Percentiles rank a stretch among this genome's conserved stretches.
phyloP scores from a whole-genome alignment of 2,329 filamentous ascomycete species.

The Talaromyces albobiverticillius region DNA sequence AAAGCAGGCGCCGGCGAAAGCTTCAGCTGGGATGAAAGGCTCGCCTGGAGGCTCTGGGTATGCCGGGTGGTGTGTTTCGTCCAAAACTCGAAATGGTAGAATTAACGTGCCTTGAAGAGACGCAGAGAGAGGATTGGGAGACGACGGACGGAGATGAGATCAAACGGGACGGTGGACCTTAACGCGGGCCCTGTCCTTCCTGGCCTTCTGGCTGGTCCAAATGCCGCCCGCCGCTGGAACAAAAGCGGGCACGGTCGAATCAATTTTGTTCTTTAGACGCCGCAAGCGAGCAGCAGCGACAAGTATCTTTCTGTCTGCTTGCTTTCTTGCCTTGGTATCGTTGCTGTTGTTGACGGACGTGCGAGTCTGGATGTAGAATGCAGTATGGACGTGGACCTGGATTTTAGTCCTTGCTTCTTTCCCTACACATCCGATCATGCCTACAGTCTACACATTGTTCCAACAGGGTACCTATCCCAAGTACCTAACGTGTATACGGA shows the following conservation, averaged over 20 bases:
- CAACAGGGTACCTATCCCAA: background rate
- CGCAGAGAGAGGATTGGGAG: slow-evolving; percentile 15
- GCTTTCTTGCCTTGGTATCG: too few species aligned
- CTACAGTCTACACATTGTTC: too few species aligned
- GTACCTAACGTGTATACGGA: too few species aligned
- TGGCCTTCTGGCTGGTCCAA: slow-evolving; percentile 36
- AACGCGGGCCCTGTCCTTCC: slow-evolving; percentile 29
- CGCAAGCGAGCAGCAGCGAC: slow-evolving; percentile 40
- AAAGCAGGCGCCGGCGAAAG: slow-evolving; percentile 8
- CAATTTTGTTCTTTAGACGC: slow-evolving; percentile 31
- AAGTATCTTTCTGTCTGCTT: too few species aligned
- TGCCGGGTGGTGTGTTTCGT: background rate
- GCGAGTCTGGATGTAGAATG: too few species aligned
- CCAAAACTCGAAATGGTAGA: background rate
- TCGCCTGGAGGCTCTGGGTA: background rate
- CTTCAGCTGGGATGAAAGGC: background rate
- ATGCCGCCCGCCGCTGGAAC: slow-evolving; percentile 36
- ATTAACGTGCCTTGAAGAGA: slow-evolving; percentile 6
- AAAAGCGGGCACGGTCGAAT: slow-evolving; percentile 28
- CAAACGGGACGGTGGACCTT: slow-evolving; percentile 23
- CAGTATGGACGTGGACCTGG: too few species aligned
- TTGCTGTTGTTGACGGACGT: too few species aligned
- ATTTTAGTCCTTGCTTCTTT: background rate
- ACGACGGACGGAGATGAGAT: slow-evolving; percentile 23
- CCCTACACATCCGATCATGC: background rate